Conservation (phyloP, 2,329 filamentous ascomycete genomes). For the Metarhizium guizhouense region DNA sequence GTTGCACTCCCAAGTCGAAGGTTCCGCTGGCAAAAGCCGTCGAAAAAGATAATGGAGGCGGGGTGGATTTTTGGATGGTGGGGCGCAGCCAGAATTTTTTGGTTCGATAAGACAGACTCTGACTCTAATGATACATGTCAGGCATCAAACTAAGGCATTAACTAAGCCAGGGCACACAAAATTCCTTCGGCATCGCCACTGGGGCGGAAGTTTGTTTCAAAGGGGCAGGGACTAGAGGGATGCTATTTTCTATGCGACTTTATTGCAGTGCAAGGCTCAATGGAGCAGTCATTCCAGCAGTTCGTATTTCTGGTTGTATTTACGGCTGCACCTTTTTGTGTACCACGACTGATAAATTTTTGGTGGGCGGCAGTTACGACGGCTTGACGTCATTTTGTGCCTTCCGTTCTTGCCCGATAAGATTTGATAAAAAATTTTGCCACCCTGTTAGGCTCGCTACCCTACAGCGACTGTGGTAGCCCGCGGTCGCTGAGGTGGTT, state of each 20-base stretch:
- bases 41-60: constrained; percentile 19
- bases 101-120: constrained; percentile 14
- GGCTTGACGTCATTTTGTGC: constrained; percentile 3
- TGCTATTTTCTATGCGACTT: neutral
- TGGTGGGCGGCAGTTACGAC: neutral
- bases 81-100: constrained; percentile 28
- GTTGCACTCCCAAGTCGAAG: neutral
- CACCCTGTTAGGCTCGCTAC: neutral
- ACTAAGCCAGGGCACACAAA: constrained; percentile 8
- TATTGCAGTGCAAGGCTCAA: neutral
- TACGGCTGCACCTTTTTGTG: neutral
- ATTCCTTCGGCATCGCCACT: neutral
- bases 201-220: neutral
- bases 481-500: too few species aligned
- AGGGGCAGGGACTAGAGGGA: neutral
- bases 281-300: neutral
- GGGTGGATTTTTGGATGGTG: constrained; percentile 32
- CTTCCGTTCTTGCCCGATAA: neutral
- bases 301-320: neutral
- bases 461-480: neutral
- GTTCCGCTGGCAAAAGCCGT: constrained; percentile 3
- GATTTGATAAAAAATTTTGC: neutral
- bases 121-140: constrained; percentile 12
- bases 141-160: constrained; percentile 28
- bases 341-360: neutral